Base-by-base conservation (phyloP, 2,329 filamentous ascomycete species). In the Fusarium sulawesiense region DNA sequence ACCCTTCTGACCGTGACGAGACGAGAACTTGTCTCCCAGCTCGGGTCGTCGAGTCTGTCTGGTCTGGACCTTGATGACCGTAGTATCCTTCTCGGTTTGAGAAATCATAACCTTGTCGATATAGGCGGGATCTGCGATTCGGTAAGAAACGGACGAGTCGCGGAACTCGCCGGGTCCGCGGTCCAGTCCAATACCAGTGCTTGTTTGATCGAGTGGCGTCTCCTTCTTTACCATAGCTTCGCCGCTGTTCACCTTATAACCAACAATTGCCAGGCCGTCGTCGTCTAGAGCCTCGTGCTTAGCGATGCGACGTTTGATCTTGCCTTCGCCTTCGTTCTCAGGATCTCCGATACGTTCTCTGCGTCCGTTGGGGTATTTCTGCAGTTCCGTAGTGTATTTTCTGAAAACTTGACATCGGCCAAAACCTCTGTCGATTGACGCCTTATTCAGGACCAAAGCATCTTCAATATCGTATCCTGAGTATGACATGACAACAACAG, bases 381-480 rank as follows among this genome's bases (percentile, higher is more conserved):
- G 94, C 60, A 99, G 84, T 61, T 93, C 92, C 6, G 93, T 92
- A 14, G 91, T 90, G 78, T 96, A 93, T 81, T 99, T 99, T 73
- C 95, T 92, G 86, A 98, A 95, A n/a, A 98, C 96, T 78, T 99
- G 97, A 76, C 96, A 98, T 40, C 96, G 91, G 47, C 96, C 97
- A 76, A 98, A 99, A 7, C 96, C 97, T 75, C 96, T 89, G 75
- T 99, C 97, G 62, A 94, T 91, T 0, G 94, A 98, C 12, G 94
- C 94, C 83, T 98, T 98, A 84, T 99, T 99, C 66, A 99, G 80
- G 4, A 99, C 95, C 20, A 99, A 86, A 12, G 96, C 96, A 85
- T 99, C 96, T 84, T 99, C 96, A 73, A 99, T 99, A 89, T 99
- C 96, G 81, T 99, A 99, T 25, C 96, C 96, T 13, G 95, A 98